A percentile compares a stretch with the other conserved stretches of the same genome.
Evolutionary conservation across 2,329 filamentous ascomycete species (phyloP).

Genomic region (Claviceps digitariae): DNA sequence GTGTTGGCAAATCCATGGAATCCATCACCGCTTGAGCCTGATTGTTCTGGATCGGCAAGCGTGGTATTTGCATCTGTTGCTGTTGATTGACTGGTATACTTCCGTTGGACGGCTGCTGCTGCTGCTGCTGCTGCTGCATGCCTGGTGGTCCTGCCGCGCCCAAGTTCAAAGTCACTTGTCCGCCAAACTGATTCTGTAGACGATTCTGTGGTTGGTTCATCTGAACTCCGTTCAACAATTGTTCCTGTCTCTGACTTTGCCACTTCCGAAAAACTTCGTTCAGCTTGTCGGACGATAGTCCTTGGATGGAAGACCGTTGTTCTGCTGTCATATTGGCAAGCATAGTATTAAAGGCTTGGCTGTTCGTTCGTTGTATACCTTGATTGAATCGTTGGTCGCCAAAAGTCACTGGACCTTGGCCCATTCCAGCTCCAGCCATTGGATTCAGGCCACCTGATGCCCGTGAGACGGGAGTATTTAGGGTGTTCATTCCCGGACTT

Average conservation of each 20-base stretch:
- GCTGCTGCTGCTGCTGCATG: slow-evolving; percentile 13
- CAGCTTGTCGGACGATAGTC: slow-evolving; percentile 34
- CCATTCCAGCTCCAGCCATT: slow-evolving; percentile 28
- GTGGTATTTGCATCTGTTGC: slow-evolving; percentile 15
- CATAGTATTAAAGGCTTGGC: slow-evolving; percentile 27
- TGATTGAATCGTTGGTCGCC: slow-evolving; percentile 41
- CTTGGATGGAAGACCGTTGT: slow-evolving; percentile 29
- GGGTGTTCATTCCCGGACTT: slow-evolving; percentile 44
- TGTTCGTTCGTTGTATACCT: slow-evolving; percentile 31
- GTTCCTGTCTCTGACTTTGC: slow-evolving; percentile 25
- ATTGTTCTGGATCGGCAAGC: slow-evolving; percentile 14
- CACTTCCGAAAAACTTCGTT: slow-evolving; percentile 38
- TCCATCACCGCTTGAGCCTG: slow-evolving; percentile 31
- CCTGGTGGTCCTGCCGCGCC: slow-evolving; percentile 14
- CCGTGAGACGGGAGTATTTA: slow-evolving; percentile 37
- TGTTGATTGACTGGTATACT: slow-evolving; percentile 14
- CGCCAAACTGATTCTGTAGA: slow-evolving; percentile 16
- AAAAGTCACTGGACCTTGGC: slow-evolving; percentile 33
- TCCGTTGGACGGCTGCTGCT: slow-evolving; percentile 7
- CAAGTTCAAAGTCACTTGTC: slow-evolving; percentile 20
- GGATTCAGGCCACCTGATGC: slow-evolving; percentile 31
- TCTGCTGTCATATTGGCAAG: slow-evolving; percentile 32
- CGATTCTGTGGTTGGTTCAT: slow-evolving; percentile 17
- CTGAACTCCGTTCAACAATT: slow-evolving; percentile 19
- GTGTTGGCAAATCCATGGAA: slow-evolving; percentile 30